phyloP scores from a whole-genome alignment of 75 land plant genomes.

The Pinus taeda region DNA sequence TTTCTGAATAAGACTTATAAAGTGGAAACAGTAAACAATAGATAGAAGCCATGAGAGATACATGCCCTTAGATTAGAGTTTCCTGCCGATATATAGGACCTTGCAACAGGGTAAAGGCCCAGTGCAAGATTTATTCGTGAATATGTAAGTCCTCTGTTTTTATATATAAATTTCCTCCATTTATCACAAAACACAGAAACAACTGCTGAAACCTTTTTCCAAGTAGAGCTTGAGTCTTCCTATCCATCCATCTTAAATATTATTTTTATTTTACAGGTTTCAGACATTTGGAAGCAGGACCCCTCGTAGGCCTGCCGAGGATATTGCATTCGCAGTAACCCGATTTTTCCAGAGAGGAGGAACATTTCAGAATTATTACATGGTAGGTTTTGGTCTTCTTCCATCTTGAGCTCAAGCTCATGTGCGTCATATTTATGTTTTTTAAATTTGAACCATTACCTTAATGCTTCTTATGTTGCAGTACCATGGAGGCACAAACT shows the following conservation, averaged over 20 bases:
- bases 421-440: background rate
- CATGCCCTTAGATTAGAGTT: no score
- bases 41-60: background rate
- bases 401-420: background rate
- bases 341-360: constrained; percentile 95
- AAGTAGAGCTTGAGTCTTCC: background rate
- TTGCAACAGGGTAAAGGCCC: background rate
- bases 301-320: constrained; percentile 91
- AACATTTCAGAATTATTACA: constrained; percentile 94
- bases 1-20: background rate
- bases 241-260: background rate
- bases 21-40: background rate
- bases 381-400: constrained; percentile 43
- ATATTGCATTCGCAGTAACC: constrained; percentile 96
- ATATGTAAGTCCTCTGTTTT: background rate
- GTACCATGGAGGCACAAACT: constrained; percentile 58
- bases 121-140: background rate
- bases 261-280: constrained; percentile 45
- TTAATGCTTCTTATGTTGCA: constrained; percentile 7
- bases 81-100: no score
- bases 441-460: background rate
- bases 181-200: background rate
- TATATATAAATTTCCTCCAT: background rate
- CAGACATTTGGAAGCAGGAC: constrained; percentile 60
- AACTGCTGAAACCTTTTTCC: background rate